Base-by-base conservation (phyloP, 768 basidiomycete species). In the Cantharellus anzutake region DNA sequence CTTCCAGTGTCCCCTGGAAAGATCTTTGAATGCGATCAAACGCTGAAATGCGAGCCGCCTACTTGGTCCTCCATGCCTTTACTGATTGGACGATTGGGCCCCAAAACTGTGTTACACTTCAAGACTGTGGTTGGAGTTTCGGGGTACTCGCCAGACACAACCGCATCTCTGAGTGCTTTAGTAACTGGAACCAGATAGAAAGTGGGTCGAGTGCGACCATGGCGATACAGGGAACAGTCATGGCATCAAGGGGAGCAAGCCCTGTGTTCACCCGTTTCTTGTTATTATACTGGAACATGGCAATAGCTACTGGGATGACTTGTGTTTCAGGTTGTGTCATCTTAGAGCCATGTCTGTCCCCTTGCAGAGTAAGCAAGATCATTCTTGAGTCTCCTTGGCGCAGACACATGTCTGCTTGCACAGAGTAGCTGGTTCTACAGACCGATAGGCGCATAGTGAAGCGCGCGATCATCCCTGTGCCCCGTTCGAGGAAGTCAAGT, bases 261-360 rank as follows among this genome's bases (percentile, higher is more conserved):
- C 60, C 62, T 41, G 59, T 20, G n/a, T 53, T 37, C 16, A n/a
- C 58, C 4, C 65, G 65, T 29, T 14, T 60, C n/a, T 55, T 20
- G 56, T 69, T 70, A 61, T 70, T 71, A 55, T 56, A 42, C 55
- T 65, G 64, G 62, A 67, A 70, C 20, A 69, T 59, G 3, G 70
- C 70, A 53, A 71, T 69, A n/a, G 69, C 70, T 51, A 63, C 62
- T 4, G 69, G 68, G 42, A 70, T 67, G 55, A 70, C 60, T 60
- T 66, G 67, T 3, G 68, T 57, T 57, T 68, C 68, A n/a, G 70
- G 44, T 11, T 48, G 11, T 29, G 20, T 29, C 66, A 57, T 69
- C 42, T 3, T 42, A 55, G 59, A 2, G 61, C 55, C 41, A 4
- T 57, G 65, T 16, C 66, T 84, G 34, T 81, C 82, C n/a, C 56